Percentiles rank a stretch among this genome's conserved stretches.
These are phyloP conservation scores for Pleurotus tuoliensis DNA, from an alignment of 768 basidiomycete species.

Conservation along the genomic window DNA sequence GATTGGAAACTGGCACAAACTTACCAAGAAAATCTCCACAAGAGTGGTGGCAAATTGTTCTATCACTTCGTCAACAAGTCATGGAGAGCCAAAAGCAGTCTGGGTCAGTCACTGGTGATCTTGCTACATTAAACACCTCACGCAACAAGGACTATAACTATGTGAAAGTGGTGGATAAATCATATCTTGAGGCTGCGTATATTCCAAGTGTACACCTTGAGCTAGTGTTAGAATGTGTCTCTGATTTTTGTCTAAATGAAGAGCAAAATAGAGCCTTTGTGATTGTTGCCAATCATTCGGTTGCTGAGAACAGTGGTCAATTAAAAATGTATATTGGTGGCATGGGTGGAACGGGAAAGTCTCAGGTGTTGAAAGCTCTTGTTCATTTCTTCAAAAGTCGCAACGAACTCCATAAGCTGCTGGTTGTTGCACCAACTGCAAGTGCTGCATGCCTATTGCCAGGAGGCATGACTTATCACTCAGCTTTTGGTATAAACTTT, in stretches of 20 bases:
- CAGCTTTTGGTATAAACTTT: slow-evolving; percentile 7
- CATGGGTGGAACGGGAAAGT: slow-evolving; percentile 11
- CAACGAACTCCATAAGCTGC: slow-evolving; percentile 22
- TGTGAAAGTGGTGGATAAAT: no score
- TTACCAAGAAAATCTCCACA: not conserved
- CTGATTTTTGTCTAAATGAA: not conserved
- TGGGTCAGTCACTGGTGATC: no score
- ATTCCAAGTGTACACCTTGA: not conserved
- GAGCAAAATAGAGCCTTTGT: slow-evolving; percentile 19
- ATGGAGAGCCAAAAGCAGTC: no score
- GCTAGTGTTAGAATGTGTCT: not conserved
- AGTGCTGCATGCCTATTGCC: slow-evolving; percentile 19
- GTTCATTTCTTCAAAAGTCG: not conserved
- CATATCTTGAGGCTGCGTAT: no score
- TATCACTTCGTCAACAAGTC: no score
- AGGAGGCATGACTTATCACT: slow-evolving; percentile 23
- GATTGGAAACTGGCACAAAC: no score
- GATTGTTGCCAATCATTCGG: slow-evolving; percentile 18
- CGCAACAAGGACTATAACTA: not conserved
- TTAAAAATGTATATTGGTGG: no score
- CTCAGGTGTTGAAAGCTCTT: no score
- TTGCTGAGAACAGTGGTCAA: no score
- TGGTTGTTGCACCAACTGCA: slow-evolving; percentile 23
- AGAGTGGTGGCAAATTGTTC: slow-evolving; percentile 8
- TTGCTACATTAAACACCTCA: no score